Conservation (phyloP, 495 filamentous ascomycete species). For the Usnea hakonensis region DNA sequence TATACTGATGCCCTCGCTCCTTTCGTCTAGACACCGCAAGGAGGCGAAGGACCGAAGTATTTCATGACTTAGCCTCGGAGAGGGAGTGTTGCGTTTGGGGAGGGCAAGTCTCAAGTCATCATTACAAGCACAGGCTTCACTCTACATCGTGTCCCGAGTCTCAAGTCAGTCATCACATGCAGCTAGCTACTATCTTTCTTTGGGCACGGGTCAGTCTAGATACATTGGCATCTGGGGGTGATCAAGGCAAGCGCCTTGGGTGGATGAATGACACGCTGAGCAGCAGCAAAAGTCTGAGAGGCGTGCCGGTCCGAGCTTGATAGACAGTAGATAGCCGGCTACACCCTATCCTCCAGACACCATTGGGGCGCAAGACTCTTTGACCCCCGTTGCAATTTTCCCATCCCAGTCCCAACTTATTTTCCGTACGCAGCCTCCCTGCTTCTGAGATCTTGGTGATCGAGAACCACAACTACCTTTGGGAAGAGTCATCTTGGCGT, state of each 20-base stretch:
- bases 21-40: constrained; percentile 61
- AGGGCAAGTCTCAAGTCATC: too few relatives aligned
- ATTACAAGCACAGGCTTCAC: too few relatives aligned
- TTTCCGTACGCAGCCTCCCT: neutral
- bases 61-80: constrained; percentile 62
- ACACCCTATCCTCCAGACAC: neutral
- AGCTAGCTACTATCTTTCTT: too few relatives aligned
- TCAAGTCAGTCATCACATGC: too few relatives aligned
- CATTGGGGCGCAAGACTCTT: neutral
- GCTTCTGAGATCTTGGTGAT: neutral
- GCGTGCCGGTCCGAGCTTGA: neutral
- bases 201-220: neutral
- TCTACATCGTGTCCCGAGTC: too few relatives aligned
- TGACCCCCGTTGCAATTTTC: neutral
- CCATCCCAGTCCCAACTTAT: neutral
- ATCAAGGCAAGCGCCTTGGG: neutral
- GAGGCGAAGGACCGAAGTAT: constrained; percentile 95
- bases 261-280: neutral
- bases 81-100: too few relatives aligned
- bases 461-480: neutral
- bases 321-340: neutral
- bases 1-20: neutral
- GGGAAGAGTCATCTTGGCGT: neutral
- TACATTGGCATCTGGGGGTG: neutral
- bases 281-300: neutral